Base-by-base conservation (phyloP, 2,329 filamentous ascomycete genomes). In the Paramyrothecium roridum region DNA sequence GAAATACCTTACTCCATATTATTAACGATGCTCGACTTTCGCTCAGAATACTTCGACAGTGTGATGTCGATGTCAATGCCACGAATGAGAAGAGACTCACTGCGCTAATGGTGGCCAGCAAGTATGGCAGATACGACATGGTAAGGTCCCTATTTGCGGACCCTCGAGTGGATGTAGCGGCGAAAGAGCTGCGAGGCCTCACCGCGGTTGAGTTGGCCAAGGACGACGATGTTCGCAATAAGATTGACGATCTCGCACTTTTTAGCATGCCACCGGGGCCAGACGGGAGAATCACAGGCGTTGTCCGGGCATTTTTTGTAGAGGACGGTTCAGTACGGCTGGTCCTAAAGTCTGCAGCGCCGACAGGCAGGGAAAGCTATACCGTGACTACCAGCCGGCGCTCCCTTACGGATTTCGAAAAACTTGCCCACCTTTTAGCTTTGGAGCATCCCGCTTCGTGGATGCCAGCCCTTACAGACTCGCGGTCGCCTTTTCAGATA, bases 161-260 rank as follows among this genome's bases (percentile, higher is more conserved):
- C 68, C 84, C 91, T 22, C 81, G 96, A 63, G 91, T 97, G 4
- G 95, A 99, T 67, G 75, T 93, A 16, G 86, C 88, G 46, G 85
- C 93, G 30, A 90, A 89, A 70, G 96, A 99, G 69, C 75, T 90
- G 17, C 85, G 95, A 56, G 95, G 95, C 0, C 79, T 99, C 63
- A 97, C 93, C 8, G 95, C 95, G 8, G 92, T 98, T 8, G 95
- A 99, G 72, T 80, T 99, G 49, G 95, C 96, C 51, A 99, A 99
- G 70, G 96, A 99, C 65, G 95, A 99, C 68, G 95, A 99, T 63
- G 90, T 99, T 23, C 86, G 95, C 43, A 99, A 98, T 73, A 88
- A 91, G 63, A 97, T 99, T 59, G 95, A 99, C 67, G 95, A 99
- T 69, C 79, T 99, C 59, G 88, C 93, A 2, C 76, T 99, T 11